Base-by-base conservation (phyloP, 2,329 filamentous ascomycete genomes). In the Aspergillus aculeatinus region DNA sequence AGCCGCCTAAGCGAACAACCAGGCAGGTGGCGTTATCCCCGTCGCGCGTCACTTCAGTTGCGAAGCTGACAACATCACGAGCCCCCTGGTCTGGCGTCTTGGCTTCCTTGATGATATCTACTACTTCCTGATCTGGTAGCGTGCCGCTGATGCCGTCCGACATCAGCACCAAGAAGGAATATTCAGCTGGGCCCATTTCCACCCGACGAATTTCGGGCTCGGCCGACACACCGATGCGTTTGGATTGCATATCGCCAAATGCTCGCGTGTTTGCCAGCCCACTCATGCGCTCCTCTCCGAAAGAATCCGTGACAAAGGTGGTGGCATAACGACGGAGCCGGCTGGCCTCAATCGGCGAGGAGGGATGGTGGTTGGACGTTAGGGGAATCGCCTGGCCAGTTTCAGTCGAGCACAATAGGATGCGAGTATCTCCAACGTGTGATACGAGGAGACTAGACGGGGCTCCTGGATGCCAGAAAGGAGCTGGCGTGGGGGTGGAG, bases 271-370 rank as follows among this genome's bases (percentile, higher is more conserved):
- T 99, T 67, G 95, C 95, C 0, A 99, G 83, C 0, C 95, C 94
- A 14, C 88, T 88, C 76, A 99, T 95, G 67, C 95, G 92, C 77
- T 98, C 93, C 78, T 99, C 95, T 71, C 95, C 95, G 74, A 99
- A 99, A 35, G 91, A 96, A 77, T 99, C 95, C 0, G 94, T 95
- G 19, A 96, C 89, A 73, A 98, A 94, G 2, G 89, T 89, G 31
- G 90, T 86, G 1, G 92, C 90, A 73, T 93, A 98, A 52, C 93
- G 88, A 49, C 93, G 89, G 25, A 99, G 83, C 7, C 95, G 87
- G 48, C 87, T 88, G 10, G 89, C 88, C 80, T 99, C 95, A 58
- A 87, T 82, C 0, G 95, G 95, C 4, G 90, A 87, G n/a, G 88
- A 90, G 0, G 95, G 94, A 73, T 96, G 95, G 76, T 99, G 95